These are phyloP conservation scores for Betula pendula DNA, from an alignment of 306 rosid species.

Conservation along the genomic window DNA sequence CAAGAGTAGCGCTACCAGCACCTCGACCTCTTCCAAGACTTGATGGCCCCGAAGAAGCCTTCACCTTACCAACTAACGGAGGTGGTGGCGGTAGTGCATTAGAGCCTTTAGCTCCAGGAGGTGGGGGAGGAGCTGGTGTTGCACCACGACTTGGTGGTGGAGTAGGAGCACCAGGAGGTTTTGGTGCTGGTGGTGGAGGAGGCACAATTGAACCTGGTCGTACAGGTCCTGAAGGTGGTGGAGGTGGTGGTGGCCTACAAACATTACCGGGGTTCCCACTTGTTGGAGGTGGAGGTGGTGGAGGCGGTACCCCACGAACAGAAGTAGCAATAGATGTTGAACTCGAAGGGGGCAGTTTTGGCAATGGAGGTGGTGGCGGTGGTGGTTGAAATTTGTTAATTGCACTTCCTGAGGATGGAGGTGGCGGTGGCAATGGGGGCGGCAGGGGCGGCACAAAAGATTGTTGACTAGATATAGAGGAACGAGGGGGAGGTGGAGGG, in stretches of 20 bases:
- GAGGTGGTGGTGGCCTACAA: slow-evolving; percentile 47
- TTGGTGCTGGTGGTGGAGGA: slow-evolving; percentile 51
- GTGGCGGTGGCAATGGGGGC: slow-evolving; percentile 6
- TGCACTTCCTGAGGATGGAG: slow-evolving; percentile 15
- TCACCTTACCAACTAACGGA: slow-evolving; percentile 41
- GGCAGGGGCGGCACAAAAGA: slow-evolving; percentile 12
- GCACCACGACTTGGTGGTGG: slow-evolving; percentile 38
- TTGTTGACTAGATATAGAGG: slow-evolving; percentile 22
- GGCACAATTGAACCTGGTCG: slow-evolving; percentile 32
- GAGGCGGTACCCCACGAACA: background rate
- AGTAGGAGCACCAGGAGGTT: slow-evolving; percentile 52
- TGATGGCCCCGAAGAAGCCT: slow-evolving; percentile 45
- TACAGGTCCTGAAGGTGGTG: slow-evolving; percentile 39
- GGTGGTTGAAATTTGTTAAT: slow-evolving; percentile 4
- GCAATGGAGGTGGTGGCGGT: slow-evolving; percentile 18
- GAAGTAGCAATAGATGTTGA: background rate
- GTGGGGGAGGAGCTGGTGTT: slow-evolving; percentile 42
- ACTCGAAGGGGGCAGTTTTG: background rate
- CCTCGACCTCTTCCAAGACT: slow-evolving; percentile 67
- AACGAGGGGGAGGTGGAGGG: slow-evolving; percentile 22
- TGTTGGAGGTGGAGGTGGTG: slow-evolving; percentile 30
- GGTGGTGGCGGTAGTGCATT: slow-evolving; percentile 52
- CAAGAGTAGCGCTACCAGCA: slow-evolving; percentile 39
- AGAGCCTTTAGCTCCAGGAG: slow-evolving; percentile 39
- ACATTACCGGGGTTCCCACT: slow-evolving; percentile 5